phyloP scores from a whole-genome alignment of 225 moss, liverwort and hornwort genomes.

The Sphagnum tenellum region DNA sequence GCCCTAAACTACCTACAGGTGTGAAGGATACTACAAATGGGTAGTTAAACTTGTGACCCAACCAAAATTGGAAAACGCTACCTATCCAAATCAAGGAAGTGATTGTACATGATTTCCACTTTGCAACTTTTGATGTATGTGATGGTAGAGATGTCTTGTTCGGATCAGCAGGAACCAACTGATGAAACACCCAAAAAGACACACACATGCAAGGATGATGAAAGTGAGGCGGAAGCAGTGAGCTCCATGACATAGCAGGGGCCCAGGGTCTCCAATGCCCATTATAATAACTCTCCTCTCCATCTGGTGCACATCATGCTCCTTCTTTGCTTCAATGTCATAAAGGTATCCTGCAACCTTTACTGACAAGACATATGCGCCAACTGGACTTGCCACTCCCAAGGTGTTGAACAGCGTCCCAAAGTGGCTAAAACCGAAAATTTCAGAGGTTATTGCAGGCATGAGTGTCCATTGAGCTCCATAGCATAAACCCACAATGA shows the following conservation, averaged over 20 bases:
- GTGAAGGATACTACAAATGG: no score
- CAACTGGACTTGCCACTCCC: conserved; percentile 23
- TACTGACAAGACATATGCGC: conserved; percentile 26
- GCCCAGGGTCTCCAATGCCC: conserved; percentile 2
- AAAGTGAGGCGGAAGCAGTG: conserved; percentile 65
- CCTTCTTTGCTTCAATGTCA: conserved; percentile 17
- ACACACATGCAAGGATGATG: conserved; percentile 48
- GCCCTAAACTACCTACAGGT: no score
- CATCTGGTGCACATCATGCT: background rate
- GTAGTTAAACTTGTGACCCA: no score
- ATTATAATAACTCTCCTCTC: no score
- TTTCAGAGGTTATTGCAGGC: conserved; percentile 35
- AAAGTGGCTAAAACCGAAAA: conserved; percentile 26
- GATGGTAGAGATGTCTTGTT: conserved; percentile 41
- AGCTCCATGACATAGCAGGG: conserved; percentile 44
- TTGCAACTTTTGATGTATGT: conserved; percentile 17
- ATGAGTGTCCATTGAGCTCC: conserved; percentile 41
- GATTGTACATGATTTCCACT: no score
- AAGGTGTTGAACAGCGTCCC: conserved; percentile 28
- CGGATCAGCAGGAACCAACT: conserved; percentile 30
- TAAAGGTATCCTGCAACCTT: conserved; percentile 21
- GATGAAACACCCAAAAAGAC: conserved; percentile 38
- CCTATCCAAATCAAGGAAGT: no score
- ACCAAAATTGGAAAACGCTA: no score
- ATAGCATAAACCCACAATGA: conserved; percentile 24